A percentile compares a stretch with the other conserved stretches of the same genome.
These are phyloP conservation scores for Phyllachora maydis DNA, from an alignment of 2,329 filamentous ascomycete species.

Conservation along the genomic window DNA sequence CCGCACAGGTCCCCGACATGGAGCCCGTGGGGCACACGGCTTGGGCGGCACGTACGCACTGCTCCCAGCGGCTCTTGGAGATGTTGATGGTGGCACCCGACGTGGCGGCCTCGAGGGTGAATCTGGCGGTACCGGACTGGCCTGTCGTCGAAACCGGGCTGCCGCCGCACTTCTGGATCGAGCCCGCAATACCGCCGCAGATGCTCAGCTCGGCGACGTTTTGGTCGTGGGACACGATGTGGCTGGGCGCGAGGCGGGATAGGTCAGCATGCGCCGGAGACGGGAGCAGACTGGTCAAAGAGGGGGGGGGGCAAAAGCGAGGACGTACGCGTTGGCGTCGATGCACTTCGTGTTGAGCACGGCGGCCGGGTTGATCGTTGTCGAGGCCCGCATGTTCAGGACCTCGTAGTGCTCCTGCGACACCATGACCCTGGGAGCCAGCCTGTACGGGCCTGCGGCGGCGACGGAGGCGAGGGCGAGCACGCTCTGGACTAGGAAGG, in stretches of 20 bases:
- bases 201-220: conserved; percentile 42
- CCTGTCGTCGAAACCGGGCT: conserved; percentile 20
- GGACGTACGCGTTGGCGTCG: conserved; percentile 17
- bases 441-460: conserved; percentile 10
- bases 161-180: conserved; percentile 22
- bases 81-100: conserved; percentile 27
- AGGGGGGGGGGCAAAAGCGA: neutral
- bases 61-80: conserved; percentile 28
- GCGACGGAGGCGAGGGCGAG: conserved; percentile 11
- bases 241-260: conserved; percentile 8
- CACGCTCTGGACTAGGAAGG: conserved; percentile 10
- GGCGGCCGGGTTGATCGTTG: conserved; percentile 16
- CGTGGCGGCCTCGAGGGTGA: conserved; percentile 19
- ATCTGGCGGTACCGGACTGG: conserved; percentile 22
- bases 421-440: conserved; percentile 14
- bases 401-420: conserved; percentile 22
- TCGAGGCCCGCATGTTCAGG: conserved; percentile 17
- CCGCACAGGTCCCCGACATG: conserved; percentile 21
- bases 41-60: conserved; percentile 29
- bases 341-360: conserved; percentile 18
- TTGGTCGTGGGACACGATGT: conserved; percentile 27
- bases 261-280: conserved; percentile 4
- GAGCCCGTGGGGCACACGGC: conserved; percentile 27
- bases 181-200: conserved; percentile 28
- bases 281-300: too few species aligned